phyloP scores from a whole-genome alignment of 2,329 filamentous ascomycete species.

The Penicillium sclerotigenum region DNA sequence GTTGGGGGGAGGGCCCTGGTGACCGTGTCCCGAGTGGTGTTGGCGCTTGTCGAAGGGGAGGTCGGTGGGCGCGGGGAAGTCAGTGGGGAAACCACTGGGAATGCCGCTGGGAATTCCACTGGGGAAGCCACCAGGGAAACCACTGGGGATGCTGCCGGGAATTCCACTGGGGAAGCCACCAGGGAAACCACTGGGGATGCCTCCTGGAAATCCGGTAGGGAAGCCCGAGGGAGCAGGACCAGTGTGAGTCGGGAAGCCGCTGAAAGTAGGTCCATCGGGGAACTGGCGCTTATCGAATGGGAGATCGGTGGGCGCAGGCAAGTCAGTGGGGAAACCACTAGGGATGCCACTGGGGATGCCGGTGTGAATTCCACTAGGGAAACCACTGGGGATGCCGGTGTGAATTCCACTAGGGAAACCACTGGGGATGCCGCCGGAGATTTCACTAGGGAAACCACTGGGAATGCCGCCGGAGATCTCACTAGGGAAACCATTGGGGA shows the following conservation, averaged over 20 bases:
- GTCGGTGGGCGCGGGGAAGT: background rate
- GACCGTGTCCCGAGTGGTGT: background rate
- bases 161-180: background rate
- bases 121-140: slow-evolving; percentile 1
- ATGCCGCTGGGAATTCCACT: background rate
- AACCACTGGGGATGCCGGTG: background rate
- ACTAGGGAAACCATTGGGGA: background rate
- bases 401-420: background rate
- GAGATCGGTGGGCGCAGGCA: background rate
- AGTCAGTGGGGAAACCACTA: background rate
- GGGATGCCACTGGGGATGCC: background rate
- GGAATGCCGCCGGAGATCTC: slow-evolving; percentile 1
- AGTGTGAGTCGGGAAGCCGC: background rate
- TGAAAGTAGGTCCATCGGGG: background rate
- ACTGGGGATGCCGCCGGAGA: background rate
- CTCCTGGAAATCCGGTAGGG: background rate
- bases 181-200: background rate
- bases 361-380: slow-evolving; percentile 1
- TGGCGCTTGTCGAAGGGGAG: slow-evolving; percentile 2
- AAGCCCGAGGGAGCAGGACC: background rate
- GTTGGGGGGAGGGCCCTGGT: background rate
- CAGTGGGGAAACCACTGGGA: slow-evolving; percentile 1
- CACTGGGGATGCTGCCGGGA: slow-evolving; percentile 1
- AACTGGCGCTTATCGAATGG: slow-evolving; percentile 10
- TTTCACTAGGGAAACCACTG: background rate